Conservation (phyloP, 495 filamentous ascomycete species). For the Podospora fimiseda region DNA sequence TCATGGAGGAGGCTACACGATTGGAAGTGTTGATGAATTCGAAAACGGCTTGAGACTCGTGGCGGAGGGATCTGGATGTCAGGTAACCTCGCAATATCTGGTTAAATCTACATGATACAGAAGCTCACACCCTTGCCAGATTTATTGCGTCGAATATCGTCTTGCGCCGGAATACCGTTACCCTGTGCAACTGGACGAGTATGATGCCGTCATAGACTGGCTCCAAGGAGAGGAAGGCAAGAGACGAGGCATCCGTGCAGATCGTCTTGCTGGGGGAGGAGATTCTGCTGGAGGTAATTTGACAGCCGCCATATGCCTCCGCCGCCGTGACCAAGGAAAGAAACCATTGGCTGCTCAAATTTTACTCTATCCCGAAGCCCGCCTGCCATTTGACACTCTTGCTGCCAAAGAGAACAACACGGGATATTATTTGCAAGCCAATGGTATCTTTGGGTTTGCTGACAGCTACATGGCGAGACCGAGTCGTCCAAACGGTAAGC, state of each 20-base stretch:
- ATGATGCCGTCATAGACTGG: conserved; percentile 27
- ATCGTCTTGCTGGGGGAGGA: conserved; percentile 25
- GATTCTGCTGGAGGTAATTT: conserved; percentile 35
- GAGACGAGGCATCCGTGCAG: conserved; percentile 20
- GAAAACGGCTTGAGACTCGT: conserved; percentile 30
- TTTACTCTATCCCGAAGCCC: conserved; percentile 32
- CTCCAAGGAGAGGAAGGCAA: conserved; percentile 15
- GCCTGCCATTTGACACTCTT: conserved; percentile 31
- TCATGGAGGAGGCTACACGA: conserved; percentile 38
- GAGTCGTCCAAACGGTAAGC: conserved; percentile 8
- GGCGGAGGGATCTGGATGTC: conserved; percentile 20
- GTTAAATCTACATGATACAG: not conserved
- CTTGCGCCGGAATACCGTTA: conserved; percentile 35
- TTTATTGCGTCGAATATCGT: conserved; percentile 31
- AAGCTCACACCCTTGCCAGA: not conserved
- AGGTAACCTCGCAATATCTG: conserved; percentile 2
- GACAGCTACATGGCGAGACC: conserved; percentile 30
- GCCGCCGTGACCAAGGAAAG: conserved; percentile 19
- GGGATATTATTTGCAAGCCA: conserved; percentile 30
- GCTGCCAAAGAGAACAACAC: conserved; percentile 32
- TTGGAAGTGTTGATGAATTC: conserved; percentile 35
- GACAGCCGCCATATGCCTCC: conserved; percentile 29
- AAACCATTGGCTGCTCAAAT: conserved; percentile 24
- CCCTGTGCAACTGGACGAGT: conserved; percentile 30
- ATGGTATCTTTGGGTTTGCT: conserved; percentile 35